phyloP scores from a whole-genome alignment of 1,284 basidiomycete species.

The Calocybe gambosa region DNA sequence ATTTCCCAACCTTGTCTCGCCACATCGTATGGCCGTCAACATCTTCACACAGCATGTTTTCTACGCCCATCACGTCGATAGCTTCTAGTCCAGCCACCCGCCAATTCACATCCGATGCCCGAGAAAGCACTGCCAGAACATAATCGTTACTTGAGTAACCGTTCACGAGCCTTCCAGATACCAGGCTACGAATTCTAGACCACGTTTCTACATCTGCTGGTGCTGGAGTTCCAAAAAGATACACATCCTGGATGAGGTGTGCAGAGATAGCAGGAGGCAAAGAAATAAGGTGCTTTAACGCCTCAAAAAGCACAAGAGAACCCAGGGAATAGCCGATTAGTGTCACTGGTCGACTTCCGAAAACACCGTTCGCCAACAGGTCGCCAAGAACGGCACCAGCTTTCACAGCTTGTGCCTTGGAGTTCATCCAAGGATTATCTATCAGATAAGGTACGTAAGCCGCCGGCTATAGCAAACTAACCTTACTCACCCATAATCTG shows the following conservation, averaged over 20 bases:
- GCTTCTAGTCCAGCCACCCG: constrained; percentile 64
- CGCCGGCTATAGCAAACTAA: not conserved
- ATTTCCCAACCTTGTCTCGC: constrained; percentile 45
- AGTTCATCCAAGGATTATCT: constrained; percentile 61
- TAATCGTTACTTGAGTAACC: constrained; percentile 69
- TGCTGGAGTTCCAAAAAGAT: constrained; percentile 66
- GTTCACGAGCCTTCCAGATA: constrained; percentile 68
- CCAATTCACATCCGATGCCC: constrained; percentile 59
- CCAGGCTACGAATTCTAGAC: constrained; percentile 60
- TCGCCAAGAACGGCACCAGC: constrained; percentile 51
- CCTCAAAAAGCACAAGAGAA: constrained; percentile 48
- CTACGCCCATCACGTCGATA: constrained; percentile 61
- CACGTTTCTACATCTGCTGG: constrained; percentile 51
- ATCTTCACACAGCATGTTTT: constrained; percentile 56
- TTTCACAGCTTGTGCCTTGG: constrained; percentile 45
- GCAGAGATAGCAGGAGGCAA: constrained; percentile 38
- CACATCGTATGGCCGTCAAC: constrained; percentile 53
- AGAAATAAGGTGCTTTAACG: constrained; percentile 29
- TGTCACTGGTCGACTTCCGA: constrained; percentile 52
- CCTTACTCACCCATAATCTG: constrained; percentile 43
- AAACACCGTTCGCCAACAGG: constrained; percentile 43
- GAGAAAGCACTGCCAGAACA: constrained; percentile 67
- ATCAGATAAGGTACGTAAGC: not conserved
- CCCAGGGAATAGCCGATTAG: constrained; percentile 55
- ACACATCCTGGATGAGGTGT: constrained; percentile 68